Evolutionary conservation across 441 rosid species (phyloP).

Genomic region (Isatis lusitanica): DNA sequence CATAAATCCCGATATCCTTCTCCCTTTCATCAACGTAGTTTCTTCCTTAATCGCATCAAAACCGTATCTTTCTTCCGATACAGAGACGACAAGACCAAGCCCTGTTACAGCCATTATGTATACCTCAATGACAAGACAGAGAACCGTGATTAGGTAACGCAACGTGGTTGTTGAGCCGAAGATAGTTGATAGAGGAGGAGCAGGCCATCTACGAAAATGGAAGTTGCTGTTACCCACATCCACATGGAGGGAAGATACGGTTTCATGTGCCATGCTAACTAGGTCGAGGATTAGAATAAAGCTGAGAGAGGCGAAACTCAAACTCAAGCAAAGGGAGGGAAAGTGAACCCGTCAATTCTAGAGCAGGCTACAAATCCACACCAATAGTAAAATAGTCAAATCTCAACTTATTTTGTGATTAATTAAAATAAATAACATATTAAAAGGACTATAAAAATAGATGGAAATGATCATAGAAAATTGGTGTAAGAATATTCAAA

Average conservation of each 20-base stretch:
- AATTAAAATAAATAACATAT: no score
- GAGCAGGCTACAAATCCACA: no score
- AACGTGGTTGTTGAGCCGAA: constrained; percentile 24
- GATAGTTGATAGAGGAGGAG: constrained; percentile 39
- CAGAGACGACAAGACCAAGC: constrained; percentile 50
- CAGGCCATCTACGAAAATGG: constrained; percentile 49
- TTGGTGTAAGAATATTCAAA: no score
- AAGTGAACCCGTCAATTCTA: no score
- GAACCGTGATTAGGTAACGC: constrained; percentile 30
- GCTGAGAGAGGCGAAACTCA: no score
- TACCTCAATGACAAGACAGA: constrained; percentile 41
- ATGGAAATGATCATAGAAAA: no score
- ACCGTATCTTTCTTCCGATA: constrained; percentile 56
- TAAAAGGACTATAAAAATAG: no score
- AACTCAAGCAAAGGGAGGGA: no score
- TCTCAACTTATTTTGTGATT: no score
- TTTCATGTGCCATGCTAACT: no score
- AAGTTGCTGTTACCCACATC: constrained; percentile 53
- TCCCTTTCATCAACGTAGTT: constrained; percentile 48
- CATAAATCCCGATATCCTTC: constrained; percentile 55
- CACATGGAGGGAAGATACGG: constrained; percentile 26
- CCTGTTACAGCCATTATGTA: constrained; percentile 59
- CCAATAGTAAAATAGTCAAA: no score
- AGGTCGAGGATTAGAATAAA: no score
- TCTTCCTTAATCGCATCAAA: constrained; percentile 60